phyloP scores from a whole-genome alignment of 106 monocot species.

The Dioscorea dumetorum region DNA sequence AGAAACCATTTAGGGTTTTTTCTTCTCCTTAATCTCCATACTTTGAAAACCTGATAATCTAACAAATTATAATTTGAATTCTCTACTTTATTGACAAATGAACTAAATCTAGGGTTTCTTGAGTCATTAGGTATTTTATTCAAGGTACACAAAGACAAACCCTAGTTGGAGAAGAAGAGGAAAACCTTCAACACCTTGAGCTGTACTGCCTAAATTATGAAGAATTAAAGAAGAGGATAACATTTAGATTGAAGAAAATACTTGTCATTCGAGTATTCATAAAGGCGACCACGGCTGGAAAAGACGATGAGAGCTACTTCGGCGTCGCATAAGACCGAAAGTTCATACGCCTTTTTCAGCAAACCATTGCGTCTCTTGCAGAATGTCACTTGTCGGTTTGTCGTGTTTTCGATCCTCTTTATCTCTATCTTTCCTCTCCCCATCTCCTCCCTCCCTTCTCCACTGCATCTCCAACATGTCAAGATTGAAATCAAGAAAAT shows the following conservation, averaged over 20 bases:
- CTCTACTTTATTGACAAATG: background rate
- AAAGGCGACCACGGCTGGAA: constrained; percentile 12
- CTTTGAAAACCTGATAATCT: background rate
- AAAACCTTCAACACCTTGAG: background rate
- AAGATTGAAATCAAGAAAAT: no score
- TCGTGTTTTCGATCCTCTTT: constrained; percentile 34
- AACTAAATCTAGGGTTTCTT: background rate
- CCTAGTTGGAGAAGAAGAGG: background rate
- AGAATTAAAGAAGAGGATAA: background rate
- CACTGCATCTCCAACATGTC: background rate
- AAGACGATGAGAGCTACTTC: constrained; percentile 16
- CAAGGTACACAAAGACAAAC: background rate
- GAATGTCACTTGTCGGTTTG: constrained; percentile 33
- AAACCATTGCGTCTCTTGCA: constrained; percentile 18
- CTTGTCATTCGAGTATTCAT: constrained; percentile 9
- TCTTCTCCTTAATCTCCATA: no score
- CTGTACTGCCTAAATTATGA: background rate
- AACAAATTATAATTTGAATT: background rate
- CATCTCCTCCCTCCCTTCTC: constrained; percentile 9
- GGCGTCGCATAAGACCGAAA: constrained; percentile 13
- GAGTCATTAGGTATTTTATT: background rate
- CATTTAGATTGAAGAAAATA: background rate
- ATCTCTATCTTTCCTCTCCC: constrained; percentile 34
- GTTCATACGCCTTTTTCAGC: constrained; percentile 15
- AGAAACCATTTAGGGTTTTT: background rate